Conservation (phyloP, 164 flowering plant species). For the Brasenia schreberi region DNA sequence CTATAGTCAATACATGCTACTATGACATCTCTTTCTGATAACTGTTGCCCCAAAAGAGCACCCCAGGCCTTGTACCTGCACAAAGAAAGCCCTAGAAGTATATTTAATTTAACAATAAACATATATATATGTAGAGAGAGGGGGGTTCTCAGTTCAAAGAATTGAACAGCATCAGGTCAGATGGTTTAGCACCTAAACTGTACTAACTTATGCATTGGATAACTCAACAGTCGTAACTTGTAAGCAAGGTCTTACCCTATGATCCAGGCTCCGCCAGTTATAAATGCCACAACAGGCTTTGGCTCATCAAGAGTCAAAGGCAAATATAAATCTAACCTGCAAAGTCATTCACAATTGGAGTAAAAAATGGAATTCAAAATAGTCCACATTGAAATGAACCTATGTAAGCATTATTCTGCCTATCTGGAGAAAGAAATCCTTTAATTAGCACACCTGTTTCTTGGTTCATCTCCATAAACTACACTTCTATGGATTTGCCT, state of each 20-base stretch:
- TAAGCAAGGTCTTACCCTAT: conserved; percentile 65
- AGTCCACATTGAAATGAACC: neutral
- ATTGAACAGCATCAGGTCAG: no score
- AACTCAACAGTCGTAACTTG: neutral
- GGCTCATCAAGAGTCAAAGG: conserved; percentile 40
- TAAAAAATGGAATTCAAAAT: neutral
- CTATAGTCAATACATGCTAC: conserved; percentile 98
- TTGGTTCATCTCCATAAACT: conserved; percentile 80
- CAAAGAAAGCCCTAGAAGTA: conserved; percentile 5
- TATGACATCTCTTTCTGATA: conserved; percentile 76
- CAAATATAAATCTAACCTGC: conserved; percentile 82
- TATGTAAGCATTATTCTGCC: no score
- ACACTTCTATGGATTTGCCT: conserved; percentile 59
- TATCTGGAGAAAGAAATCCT: neutral
- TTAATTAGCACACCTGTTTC: conserved; percentile 50
- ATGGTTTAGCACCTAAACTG: no score
- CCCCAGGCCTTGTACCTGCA: conserved; percentile 98
- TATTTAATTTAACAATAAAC: neutral
- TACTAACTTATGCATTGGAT: no score
- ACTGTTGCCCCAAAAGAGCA: conserved; percentile 64
- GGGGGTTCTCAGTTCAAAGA: no score
- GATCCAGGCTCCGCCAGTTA: conserved; percentile 99
- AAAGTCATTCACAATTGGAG: neutral
- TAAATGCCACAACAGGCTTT: conserved; percentile 90
- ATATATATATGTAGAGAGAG: no score